Percentiles rank a stretch among this genome's conserved stretches.
phyloP scores from a whole-genome alignment of 768 basidiomycete genomes.

The Serendipita sp. region DNA sequence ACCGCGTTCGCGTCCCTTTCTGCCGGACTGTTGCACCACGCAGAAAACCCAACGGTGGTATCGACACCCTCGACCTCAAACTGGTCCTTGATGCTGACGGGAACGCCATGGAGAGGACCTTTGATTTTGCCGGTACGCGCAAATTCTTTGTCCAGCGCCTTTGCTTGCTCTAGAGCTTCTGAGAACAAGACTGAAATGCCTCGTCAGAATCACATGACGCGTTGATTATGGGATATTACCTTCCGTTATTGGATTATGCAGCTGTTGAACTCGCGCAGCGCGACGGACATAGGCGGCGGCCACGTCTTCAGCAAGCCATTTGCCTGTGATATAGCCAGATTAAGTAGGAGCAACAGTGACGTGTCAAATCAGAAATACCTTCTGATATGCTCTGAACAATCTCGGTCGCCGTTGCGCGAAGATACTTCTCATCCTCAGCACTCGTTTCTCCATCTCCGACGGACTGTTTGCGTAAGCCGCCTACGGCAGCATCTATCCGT shows the following conservation, averaged over 20 bases:
- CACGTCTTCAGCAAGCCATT: constrained; percentile 25
- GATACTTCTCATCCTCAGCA: background rate
- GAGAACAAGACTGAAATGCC: constrained; percentile 47
- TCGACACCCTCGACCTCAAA: constrained; percentile 52
- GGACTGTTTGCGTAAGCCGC: background rate
- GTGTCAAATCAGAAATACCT: background rate
- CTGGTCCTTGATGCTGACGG: constrained; percentile 64
- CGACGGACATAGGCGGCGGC: constrained; percentile 31
- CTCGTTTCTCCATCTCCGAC: background rate
- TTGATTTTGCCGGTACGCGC: constrained; percentile 35
- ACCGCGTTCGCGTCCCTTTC: constrained; percentile 46
- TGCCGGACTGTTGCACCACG: constrained; percentile 50
- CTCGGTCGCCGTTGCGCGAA: constrained; percentile 2
- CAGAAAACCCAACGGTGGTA: constrained; percentile 53
- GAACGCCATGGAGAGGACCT: constrained; percentile 69
- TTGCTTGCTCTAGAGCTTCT: constrained; percentile 46
- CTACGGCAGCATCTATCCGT: background rate
- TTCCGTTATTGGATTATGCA: constrained; percentile 70
- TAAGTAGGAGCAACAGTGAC: constrained; percentile 12
- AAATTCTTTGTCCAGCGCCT: constrained; percentile 53
- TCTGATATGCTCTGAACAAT: background rate
- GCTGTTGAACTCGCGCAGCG: constrained; percentile 39
- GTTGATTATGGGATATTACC: constrained; percentile 25
- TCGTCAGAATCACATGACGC: background rate
- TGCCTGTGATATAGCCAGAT: constrained; percentile 13